A percentile compares a stretch with the other conserved stretches of the same genome.
These are phyloP conservation scores for Helicostylum pulchrum DNA, from an alignment of 192 early-diverging fungal genomes.

Conservation along the genomic window DNA sequence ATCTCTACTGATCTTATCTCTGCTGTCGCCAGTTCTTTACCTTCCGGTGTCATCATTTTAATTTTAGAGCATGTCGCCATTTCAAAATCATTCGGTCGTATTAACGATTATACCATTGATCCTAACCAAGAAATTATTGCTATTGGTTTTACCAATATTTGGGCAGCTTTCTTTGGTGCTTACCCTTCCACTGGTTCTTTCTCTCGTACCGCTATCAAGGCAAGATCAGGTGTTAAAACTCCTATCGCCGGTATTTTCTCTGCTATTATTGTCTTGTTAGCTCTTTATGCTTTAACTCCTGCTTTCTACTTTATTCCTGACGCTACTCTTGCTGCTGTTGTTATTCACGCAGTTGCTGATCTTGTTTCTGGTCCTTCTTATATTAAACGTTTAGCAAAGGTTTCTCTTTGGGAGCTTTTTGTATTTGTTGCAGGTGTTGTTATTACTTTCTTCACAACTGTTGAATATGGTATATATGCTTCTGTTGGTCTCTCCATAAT, in stretches of 20 bases:
- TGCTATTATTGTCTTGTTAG: slow-evolving; percentile 76
- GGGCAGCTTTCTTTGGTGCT: slow-evolving; percentile 83
- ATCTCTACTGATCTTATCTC: slow-evolving; percentile 51
- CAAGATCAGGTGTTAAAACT: slow-evolving; percentile 81
- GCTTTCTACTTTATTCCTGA: slow-evolving; percentile 87
- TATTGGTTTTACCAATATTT: slow-evolving; percentile 82
- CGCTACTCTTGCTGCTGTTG: slow-evolving; percentile 80
- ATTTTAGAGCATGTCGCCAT: slow-evolving; percentile 93
- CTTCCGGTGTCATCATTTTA: slow-evolving; percentile 69
- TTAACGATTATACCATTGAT: slow-evolving; percentile 78
- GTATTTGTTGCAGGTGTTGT: slow-evolving; percentile 48
- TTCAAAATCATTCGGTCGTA: slow-evolving; percentile 82
- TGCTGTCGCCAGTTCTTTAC: slow-evolving; percentile 52
- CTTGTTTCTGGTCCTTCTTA: slow-evolving; percentile 64
- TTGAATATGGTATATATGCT: slow-evolving; percentile 72
- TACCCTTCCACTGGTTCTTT: slow-evolving; percentile 95
- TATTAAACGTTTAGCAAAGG: slow-evolving; percentile 56
- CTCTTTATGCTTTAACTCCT: slow-evolving; percentile 78
- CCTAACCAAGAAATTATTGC: slow-evolving; percentile 91
- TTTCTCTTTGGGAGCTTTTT: slow-evolving; percentile 49
- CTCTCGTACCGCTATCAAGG: slow-evolving; percentile 91
- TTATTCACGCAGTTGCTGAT: slow-evolving; percentile 83
- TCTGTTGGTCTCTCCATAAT: slow-evolving; percentile 68
- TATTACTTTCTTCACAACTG: slow-evolving; percentile 62
- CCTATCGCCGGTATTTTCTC: slow-evolving; percentile 83